phyloP scores from a whole-genome alignment of 129 eudicot species.

The Heracleum sosnowskyi region DNA sequence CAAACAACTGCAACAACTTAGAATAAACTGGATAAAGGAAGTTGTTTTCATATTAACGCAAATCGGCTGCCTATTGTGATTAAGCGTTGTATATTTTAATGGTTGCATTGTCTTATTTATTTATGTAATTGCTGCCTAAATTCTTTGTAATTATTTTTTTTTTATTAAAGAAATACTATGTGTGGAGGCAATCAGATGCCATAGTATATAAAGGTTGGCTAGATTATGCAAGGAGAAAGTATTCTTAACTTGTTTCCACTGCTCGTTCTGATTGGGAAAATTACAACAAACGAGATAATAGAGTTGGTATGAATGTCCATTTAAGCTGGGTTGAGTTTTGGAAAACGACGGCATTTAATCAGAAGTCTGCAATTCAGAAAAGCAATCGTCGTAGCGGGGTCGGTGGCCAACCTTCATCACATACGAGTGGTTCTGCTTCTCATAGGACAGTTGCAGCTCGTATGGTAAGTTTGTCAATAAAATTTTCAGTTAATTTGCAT shows the following conservation, averaged over 20 bases:
- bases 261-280: neutral
- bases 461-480: neutral
- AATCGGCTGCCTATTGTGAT: too few relatives aligned
- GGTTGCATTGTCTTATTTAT: too few relatives aligned
- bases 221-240: neutral
- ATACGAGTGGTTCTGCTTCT: neutral
- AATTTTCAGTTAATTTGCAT: too few relatives aligned
- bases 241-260: neutral
- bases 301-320: neutral
- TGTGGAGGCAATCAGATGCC: neutral
- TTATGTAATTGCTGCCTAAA: too few relatives aligned
- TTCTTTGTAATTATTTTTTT: too few relatives aligned
- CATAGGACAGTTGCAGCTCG: neutral
- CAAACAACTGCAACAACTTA: slow-evolving; percentile 89
- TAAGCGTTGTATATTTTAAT: too few relatives aligned
- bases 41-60: too few relatives aligned
- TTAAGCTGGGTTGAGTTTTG: neutral
- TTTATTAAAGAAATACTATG: too few relatives aligned
- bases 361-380: neutral
- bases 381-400: neutral
- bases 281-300: neutral
- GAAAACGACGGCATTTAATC: neutral
- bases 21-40: too few relatives aligned
- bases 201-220: neutral
- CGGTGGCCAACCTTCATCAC: neutral